phyloP scores from a whole-genome alignment of 2,329 filamentous ascomycete genomes.

The Monilinia fructicola region DNA sequence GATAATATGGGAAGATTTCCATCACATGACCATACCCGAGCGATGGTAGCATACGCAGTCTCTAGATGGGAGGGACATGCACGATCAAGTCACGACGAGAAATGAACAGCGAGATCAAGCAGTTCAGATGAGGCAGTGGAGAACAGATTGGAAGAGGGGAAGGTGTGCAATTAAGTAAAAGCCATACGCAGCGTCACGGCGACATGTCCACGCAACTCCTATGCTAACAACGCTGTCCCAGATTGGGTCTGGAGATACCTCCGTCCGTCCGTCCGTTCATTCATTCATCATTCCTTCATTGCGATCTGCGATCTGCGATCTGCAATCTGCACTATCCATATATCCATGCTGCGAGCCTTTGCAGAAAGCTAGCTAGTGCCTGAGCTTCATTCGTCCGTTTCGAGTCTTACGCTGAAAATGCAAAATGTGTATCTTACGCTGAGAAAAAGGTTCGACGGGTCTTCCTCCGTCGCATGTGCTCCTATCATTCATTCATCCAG shows the following conservation, averaged over 20 bases:
- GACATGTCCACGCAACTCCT: constrained; percentile 13
- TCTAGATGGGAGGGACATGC: no score
- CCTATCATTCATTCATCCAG: not conserved
- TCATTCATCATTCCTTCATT: not conserved
- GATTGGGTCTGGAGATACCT: not conserved
- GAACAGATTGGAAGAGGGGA: not conserved
- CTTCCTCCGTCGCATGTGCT: not conserved
- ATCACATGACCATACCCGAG: no score
- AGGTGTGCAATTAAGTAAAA: not conserved
- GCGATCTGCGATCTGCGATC: not conserved
- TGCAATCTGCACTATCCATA: no score
- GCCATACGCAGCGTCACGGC: constrained; percentile 9
- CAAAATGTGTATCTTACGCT: not conserved
- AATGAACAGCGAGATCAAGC: not conserved
- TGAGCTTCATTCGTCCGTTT: not conserved
- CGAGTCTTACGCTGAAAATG: not conserved
- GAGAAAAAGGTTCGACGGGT: not conserved
- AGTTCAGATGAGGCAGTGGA: not conserved
- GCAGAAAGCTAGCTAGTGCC: not conserved
- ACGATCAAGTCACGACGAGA: not conserved
- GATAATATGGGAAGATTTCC: no score
- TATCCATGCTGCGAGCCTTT: not conserved
- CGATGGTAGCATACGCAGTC: no score
- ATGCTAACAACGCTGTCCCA: constrained; percentile 9
- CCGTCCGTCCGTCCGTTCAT: not conserved